phyloP scores from a whole-genome alignment of 768 basidiomycete genomes.

The Dioszegia aurantiaca region DNA sequence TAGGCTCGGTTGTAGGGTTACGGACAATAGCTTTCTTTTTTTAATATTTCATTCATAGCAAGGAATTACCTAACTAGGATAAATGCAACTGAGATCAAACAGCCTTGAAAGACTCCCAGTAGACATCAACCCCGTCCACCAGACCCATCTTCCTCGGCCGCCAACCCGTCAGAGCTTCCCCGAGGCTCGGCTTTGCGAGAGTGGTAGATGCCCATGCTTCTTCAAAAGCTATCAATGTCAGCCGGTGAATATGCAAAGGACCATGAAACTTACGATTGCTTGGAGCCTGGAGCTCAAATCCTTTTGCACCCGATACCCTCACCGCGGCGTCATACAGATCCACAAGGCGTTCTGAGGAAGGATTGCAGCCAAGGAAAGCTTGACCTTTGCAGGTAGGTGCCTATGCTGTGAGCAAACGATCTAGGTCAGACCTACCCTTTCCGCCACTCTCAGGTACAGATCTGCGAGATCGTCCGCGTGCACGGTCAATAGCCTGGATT shows the following conservation, averaged over 20 bases:
- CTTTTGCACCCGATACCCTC: conserved; percentile 53
- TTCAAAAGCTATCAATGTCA: conserved; percentile 51
- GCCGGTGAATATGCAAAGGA: background rate
- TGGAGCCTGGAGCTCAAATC: conserved; percentile 52
- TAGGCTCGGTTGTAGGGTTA: no score
- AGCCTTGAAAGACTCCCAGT: conserved; percentile 45
- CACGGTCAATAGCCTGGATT: conserved; percentile 51
- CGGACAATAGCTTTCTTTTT: no score
- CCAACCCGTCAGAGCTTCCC: conserved; percentile 56
- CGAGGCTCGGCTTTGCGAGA: conserved; percentile 50
- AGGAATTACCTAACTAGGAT: no score
- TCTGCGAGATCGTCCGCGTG: conserved; percentile 59
- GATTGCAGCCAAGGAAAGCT: conserved; percentile 56
- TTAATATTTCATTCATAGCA: no score
- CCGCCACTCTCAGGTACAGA: conserved; percentile 54
- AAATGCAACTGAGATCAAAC: no score
- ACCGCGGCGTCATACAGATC: conserved; percentile 55
- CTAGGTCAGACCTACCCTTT: conserved; percentile 47
- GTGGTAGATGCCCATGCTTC: conserved; percentile 52
- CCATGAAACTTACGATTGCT: conserved; percentile 51
- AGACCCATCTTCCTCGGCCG: conserved; percentile 54
- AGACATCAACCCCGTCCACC: conserved; percentile 56
- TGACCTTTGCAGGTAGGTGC: conserved; percentile 51
- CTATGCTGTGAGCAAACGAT: conserved; percentile 9
- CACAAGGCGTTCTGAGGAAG: conserved; percentile 54